Conservation (phyloP, 1,284 basidiomycete genomes). For the Amylostereum chailletii region DNA sequence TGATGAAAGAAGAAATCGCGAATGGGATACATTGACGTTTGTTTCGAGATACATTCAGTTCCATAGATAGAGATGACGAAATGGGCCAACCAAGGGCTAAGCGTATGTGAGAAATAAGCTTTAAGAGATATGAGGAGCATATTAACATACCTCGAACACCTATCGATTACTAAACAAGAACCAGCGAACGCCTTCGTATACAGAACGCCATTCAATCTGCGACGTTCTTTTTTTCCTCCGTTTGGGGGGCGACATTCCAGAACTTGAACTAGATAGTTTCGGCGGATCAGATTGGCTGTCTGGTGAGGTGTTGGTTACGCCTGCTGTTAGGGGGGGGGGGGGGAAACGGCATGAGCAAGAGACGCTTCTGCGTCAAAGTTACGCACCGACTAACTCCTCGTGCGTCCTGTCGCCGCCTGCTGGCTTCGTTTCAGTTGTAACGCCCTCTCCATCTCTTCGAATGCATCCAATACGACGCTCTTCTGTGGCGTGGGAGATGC, state of each 20-base stretch:
- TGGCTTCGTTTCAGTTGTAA: slow-evolving; percentile 35
- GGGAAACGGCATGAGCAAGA: background rate
- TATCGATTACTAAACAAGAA: slow-evolving; percentile 29
- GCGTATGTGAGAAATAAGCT: background rate
- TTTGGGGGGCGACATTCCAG: background rate
- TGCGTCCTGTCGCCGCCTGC: slow-evolving; percentile 17
- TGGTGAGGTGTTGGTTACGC: background rate
- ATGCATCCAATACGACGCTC: slow-evolving; percentile 39
- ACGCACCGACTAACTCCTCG: slow-evolving; percentile 26
- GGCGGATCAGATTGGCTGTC: background rate
- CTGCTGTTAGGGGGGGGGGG: too few species aligned
- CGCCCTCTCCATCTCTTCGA: slow-evolving; percentile 56
- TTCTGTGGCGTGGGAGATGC: slow-evolving; percentile 1
- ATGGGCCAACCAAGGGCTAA: background rate
- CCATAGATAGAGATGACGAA: too few species aligned
- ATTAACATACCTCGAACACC: slow-evolving; percentile 1
- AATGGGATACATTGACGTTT: too few species aligned
- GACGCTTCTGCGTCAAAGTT: background rate
- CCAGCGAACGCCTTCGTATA: slow-evolving; percentile 32
- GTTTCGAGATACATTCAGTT: too few species aligned
- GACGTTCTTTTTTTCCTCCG: slow-evolving; percentile 10
- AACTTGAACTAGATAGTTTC: background rate
- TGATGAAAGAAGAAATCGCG: too few species aligned
- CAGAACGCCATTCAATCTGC: slow-evolving; percentile 14
- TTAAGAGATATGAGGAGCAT: background rate